Conservation (phyloP, 768 basidiomycete genomes). For the Boletus tylopilopsis region DNA sequence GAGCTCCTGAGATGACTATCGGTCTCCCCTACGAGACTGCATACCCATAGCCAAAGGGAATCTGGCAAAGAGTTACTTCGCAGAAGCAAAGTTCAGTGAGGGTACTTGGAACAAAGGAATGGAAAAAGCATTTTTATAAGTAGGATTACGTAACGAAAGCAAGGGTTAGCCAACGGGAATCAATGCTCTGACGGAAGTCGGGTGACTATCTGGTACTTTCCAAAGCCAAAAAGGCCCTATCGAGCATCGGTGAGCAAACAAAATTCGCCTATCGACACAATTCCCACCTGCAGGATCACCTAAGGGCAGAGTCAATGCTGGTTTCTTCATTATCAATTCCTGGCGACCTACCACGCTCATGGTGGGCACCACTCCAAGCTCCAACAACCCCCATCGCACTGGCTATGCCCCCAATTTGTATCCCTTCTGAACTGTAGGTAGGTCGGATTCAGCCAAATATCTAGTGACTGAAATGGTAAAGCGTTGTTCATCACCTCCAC, state of each 20-base stretch:
- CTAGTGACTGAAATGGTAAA: constrained; percentile 1
- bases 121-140: background rate
- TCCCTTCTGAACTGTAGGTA: constrained; percentile 53
- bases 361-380: constrained; percentile 61
- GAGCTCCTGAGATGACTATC: constrained; percentile 39
- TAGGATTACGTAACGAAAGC: constrained; percentile 12
- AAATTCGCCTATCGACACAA: background rate
- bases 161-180: background rate
- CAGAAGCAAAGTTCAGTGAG: constrained; percentile 28
- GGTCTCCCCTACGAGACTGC: constrained; percentile 41
- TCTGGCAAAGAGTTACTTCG: constrained; percentile 55
- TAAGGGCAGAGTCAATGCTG: constrained; percentile 14
- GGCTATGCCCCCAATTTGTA: constrained; percentile 61
- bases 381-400: constrained; percentile 68
- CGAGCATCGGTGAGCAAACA: background rate
- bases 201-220: constrained; percentile 46
- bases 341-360: constrained; percentile 45
- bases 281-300: constrained; percentile 64
- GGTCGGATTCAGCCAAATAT: background rate
- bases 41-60: constrained; percentile 51
- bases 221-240: constrained; percentile 73
- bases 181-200: constrained; percentile 32
- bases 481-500: constrained; percentile 48
- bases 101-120: constrained; percentile 1
- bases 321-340: background rate